A percentile compares a stretch with the other conserved stretches of the same genome.
Conservation (phyloP, 2,329 filamentous ascomycete genomes). For the Colletotrichum filicis region DNA sequence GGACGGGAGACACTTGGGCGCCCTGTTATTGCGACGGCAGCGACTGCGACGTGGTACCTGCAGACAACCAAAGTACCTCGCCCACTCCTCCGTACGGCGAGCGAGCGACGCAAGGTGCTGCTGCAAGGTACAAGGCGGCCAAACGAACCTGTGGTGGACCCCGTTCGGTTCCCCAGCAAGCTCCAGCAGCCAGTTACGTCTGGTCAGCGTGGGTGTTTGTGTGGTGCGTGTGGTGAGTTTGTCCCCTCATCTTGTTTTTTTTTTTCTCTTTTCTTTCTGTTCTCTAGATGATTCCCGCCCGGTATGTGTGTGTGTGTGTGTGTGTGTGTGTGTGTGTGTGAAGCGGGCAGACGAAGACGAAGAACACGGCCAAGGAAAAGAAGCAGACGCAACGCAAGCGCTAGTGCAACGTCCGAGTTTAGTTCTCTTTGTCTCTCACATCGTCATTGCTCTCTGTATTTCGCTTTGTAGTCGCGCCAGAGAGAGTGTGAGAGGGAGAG, state of each 20-base stretch:
- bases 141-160: conserved; percentile 29
- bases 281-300: neutral
- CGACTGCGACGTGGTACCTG: neutral
- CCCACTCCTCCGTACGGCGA: neutral
- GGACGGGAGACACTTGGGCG: neutral
- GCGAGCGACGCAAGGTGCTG: conserved; percentile 3
- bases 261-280: neutral
- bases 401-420: neutral
- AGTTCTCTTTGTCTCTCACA: neutral
- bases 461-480: neutral
- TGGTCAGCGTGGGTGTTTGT: neutral
- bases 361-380: neutral
- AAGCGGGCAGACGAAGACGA: neutral
- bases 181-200: neutral
- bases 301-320: neutral
- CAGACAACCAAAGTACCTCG: conserved; percentile 8
- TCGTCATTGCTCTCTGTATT: no score
- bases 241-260: neutral
- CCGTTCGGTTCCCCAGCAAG: neutral
- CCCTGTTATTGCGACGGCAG: neutral
- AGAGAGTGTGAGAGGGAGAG: neutral
- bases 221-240: neutral
- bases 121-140: conserved; percentile 24
- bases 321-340: neutral
- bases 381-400: neutral